Evolutionary conservation across 768 basidiomycete species (phyloP), one percentile per base, ranked within the genome.

Genomic region (Omphalotus guepiniiformis): DNA sequence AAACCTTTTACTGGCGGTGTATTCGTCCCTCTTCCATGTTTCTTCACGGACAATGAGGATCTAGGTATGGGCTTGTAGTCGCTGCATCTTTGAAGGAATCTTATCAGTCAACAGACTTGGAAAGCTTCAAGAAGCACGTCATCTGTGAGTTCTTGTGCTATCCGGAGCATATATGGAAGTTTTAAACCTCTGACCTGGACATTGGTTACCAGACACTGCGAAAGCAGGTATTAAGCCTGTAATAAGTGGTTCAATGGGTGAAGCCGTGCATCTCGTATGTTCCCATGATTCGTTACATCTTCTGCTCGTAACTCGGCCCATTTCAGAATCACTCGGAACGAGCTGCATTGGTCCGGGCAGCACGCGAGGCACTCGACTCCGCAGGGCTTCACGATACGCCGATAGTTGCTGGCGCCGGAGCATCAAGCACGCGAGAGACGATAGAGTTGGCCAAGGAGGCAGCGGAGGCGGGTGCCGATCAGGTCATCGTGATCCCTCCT

Each of bases 341-440:
- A 25, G 58, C 63, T 22, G 58, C 49, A 4, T 61, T 83, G 47
- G 72, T 83, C 63, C 66, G 58, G 51, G 67, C 69, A 0, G 69
- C 79, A 6, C 74, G 85, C 13, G 55, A 63, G 16, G 78, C 74
- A 1, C 67, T 86, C 38, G 81, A 87, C 52, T 59, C 59, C 5
- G 73, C 68, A 13, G 76, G 73, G 3, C 61, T 82, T 22, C 28
- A 51, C 6, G 53, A 69, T 29, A 61, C 74, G 3, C 80, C 82
- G 19, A 67, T 86, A 42, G 71, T 85, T 47, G 77, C 73, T 25
- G 84, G 85, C 43, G 81, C 83, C n/a, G 81, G 83, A 12, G 74
- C 75, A 1, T 75, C 76, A 30, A 78, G 77, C 56, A 83, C 83
- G 13, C 71, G 78, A 29, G 82, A 79, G 55, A 80, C 81, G 28